These are phyloP conservation scores for Nitzschia palea DNA, from an alignment of 108 stramenopile species.

Conservation along the genomic window DNA sequence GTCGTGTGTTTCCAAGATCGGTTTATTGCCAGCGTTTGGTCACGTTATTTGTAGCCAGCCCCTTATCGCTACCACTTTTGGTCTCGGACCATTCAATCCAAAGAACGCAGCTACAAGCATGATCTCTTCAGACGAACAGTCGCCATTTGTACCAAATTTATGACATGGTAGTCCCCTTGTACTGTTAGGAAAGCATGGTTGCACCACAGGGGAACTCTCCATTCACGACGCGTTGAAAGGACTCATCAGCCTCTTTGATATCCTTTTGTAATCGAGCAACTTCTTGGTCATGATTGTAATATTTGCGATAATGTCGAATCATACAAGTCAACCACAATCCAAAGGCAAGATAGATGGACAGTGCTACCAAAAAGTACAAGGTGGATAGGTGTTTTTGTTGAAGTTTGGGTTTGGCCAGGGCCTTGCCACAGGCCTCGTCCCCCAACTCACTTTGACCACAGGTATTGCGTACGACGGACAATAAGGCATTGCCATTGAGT, in stretches of 20 bases:
- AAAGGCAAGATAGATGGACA: conserved; percentile 5
- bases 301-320: conserved; percentile 16
- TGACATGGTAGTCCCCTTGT: too few species aligned
- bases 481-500: conserved; percentile 69
- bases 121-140: too few species aligned
- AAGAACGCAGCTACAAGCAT: too few species aligned
- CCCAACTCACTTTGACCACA: conserved; percentile 61
- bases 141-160: too few species aligned
- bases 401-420: conserved; percentile 16
- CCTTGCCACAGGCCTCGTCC: conserved; percentile 17
- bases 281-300: conserved; percentile 18
- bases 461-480: conserved; percentile 61
- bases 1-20: too few species aligned
- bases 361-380: conserved; percentile 15
- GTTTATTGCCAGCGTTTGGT: too few species aligned
- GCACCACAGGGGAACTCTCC: conserved; percentile 6
- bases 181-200: too few species aligned
- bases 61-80: too few species aligned
- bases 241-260: not conserved
- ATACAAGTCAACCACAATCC: conserved; percentile 15
- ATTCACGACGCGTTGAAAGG: not conserved
- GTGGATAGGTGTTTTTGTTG: conserved; percentile 22
- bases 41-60: too few species aligned
- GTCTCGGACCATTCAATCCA: too few species aligned
- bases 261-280: conserved; percentile 1